Base-by-base conservation (phyloP, 768 basidiomycete genomes). In the Rhodotorula diobovata region DNA sequence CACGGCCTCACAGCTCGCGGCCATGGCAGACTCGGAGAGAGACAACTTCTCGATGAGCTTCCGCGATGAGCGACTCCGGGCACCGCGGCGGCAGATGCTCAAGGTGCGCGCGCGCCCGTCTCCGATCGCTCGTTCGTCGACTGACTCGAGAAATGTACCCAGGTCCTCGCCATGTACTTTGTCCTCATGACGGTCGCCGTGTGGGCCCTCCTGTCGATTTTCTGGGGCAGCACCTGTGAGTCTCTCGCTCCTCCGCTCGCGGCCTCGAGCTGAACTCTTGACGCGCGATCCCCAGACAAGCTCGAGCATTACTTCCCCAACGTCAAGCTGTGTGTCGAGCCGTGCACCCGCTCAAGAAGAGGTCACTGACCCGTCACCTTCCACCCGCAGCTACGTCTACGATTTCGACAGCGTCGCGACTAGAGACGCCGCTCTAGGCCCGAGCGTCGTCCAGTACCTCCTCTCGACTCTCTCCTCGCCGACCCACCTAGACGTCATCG, bases 371-470 rank as follows among this genome's bases (percentile, higher is more conserved):
- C n/a, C n/a, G n/a, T n/a, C n/a, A n/a, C n/a, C n/a, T n/a, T n/a
- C n/a, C n/a, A n/a, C n/a, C n/a, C n/a, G n/a, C n/a, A n/a, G n/a
- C 30, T 68, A 79, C 56, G 70, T 79, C 48, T 77, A 80, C 56
- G 74, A 80, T 39, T 78, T 80, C 54, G 81, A 81, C 63, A 63
- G 74, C 16, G n/a, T 39, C 32, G 32, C 48, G 1, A 41, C 28
- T 41, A 5, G n/a, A 6, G 32, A 54, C 28, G 35, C 61, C 6
- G 18, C 65, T 0, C 71, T 67, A 35, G 71, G 71, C 1, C 71
- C 71, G 23, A 41, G 35, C 11, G 30, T 72, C 7, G 39, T 41
- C 4, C 50, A 54, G 43, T 67, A 51, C 37, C 53, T 72, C 25
- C 35, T 45, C 16, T 32, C 51, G n/a, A 67, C 66, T 0, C 11